Base-by-base conservation (phyloP, 2,329 filamentous ascomycete species). In the Colletotrichum somersetense region DNA sequence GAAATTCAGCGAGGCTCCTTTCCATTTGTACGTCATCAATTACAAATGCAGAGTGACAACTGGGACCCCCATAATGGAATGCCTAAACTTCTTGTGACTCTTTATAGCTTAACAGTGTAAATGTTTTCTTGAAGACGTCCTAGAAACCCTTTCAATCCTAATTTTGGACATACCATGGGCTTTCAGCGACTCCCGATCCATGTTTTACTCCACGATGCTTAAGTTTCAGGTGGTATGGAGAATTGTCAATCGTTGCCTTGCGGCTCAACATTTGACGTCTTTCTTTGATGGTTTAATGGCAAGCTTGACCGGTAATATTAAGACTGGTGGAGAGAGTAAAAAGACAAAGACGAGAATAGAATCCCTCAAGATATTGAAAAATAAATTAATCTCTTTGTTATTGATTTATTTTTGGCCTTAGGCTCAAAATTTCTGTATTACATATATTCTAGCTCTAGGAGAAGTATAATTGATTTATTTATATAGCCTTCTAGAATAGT, bases 161-260 rank as follows among this genome's bases (percentile, higher is more conserved):
- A 52, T 63, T 63, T 42, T 63, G 46, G 53, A 53, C n/a, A 23
- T 48, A 53, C 61, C 23, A 46, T 30, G 8, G n/a, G 38, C 26
- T 18, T 48, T 20, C 33, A 26, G n/a, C 46, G 35, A 20, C 26
- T 2, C 12, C 2, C 33, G 59, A 12, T 52, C 59, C 59, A 62
- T 52, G 40, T 8, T 63, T 63, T 63, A 16, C 33, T 50, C 61
- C 61, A 63, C 61, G 48, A 52, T 42, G 46, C 52, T 53, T 46
- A 40, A 23, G 53, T 40, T 33, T 7, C 33, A 46, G 61, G 14
- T 42, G 53, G 42, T 53, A 63, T 63, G 46, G 61, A 42, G 61
- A 63, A 53, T 12, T 18, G n/a, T 23, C 11, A 35, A 53, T 53
- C 61, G 35, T 33, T n/a, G 5, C 33, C 5, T 20, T 53, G 61